Percentiles rank a stretch among this genome's conserved stretches.
Evolutionary conservation across 768 basidiomycete species (phyloP).

Genomic region (Boletellus ananas): DNA sequence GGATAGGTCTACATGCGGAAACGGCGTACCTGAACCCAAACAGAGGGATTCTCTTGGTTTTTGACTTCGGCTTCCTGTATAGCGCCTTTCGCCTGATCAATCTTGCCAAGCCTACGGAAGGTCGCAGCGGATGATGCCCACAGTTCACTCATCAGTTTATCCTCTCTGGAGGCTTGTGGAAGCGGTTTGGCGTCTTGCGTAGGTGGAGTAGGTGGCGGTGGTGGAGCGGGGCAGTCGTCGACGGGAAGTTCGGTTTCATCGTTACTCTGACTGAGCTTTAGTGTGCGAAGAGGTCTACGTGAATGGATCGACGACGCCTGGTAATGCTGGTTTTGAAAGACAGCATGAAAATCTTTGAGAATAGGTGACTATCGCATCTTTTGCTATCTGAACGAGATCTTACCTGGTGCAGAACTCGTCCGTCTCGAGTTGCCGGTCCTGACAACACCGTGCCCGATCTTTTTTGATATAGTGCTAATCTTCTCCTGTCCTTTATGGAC

Average conservation of each 20-base stretch:
- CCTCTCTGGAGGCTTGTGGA: constrained; percentile 49
- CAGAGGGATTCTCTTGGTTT: constrained; percentile 81
- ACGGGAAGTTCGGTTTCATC: constrained; percentile 30
- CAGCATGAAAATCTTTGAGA: constrained; percentile 63
- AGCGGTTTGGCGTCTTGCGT: constrained; percentile 30
- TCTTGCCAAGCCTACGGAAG: constrained; percentile 83
- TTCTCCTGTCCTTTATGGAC: constrained; percentile 71
- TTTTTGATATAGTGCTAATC: constrained; percentile 73
- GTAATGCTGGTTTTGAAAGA: constrained; percentile 56
- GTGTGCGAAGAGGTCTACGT: constrained; percentile 54
- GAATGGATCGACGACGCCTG: constrained; percentile 86
- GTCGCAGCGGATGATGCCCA: constrained; percentile 96
- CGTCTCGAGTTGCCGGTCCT: constrained; percentile 54
- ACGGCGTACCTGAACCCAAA: constrained; percentile 86
- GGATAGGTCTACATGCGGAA: background rate
- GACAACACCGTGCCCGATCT: constrained; percentile 68
- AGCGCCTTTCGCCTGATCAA: constrained; percentile 85
- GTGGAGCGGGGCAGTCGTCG: constrained; percentile 37
- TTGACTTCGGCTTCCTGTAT: constrained; percentile 93
- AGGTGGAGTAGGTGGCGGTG: constrained; percentile 35
- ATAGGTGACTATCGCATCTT: background rate
- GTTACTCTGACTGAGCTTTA: constrained; percentile 35
- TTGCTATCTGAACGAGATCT: constrained; percentile 10
- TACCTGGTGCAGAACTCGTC: constrained; percentile 68
- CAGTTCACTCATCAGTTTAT: constrained; percentile 71